Evolutionary conservation across 2,329 filamentous ascomycete species (phyloP), one percentile per base, ranked within the genome.

Genomic region (Daldinia eschscholtzii): DNA sequence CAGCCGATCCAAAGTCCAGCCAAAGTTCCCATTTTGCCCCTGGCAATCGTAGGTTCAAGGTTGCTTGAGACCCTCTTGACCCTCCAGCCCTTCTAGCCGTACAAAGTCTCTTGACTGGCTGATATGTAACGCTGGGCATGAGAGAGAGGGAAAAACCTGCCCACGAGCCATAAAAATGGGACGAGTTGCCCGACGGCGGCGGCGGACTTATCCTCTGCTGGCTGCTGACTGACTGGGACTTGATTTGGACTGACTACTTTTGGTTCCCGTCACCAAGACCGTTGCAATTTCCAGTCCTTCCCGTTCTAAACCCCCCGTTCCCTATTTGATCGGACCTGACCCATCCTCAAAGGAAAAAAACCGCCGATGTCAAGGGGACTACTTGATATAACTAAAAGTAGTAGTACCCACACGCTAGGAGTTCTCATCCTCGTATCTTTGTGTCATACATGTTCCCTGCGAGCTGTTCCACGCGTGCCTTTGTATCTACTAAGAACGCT

Each of bases 141-240:
- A 42, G 52, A 35, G 44, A 44, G 30, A 42, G 39, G 44, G 55
- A 58, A 58, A 60, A 71, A 69, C 56, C 69, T 71, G 69, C 57
- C 65, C 68, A 71, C 56, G 65, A 71, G 46, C 12, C 13, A 66
- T 60, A 68, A 71, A 71, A 64, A 71, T 71, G 65, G 65, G 68
- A 71, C 68, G 64, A 70, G 70, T 41, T 57, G 35, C 57, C 70
- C 64, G 59, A 65, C 37, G 42, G 61, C 61, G 67, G 65, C 63
- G 64, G 64, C 68, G 64, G 63, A 57, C 62, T 60, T 64, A 57
- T 72, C 57, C 60, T 57, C 60, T 61, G 42, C 48, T 57, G 33
- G 23, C 46, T 61, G 42, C 30, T 48, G 46, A 56, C 28, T 57
- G 30, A 46, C 20, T 23, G 20, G 20, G 20, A 23, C 20, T 23